A percentile compares a stretch with the other conserved stretches of the same genome.
Evolutionary conservation across 164 flowering plant genomes (phyloP).

Genomic region (Piper betle): DNA sequence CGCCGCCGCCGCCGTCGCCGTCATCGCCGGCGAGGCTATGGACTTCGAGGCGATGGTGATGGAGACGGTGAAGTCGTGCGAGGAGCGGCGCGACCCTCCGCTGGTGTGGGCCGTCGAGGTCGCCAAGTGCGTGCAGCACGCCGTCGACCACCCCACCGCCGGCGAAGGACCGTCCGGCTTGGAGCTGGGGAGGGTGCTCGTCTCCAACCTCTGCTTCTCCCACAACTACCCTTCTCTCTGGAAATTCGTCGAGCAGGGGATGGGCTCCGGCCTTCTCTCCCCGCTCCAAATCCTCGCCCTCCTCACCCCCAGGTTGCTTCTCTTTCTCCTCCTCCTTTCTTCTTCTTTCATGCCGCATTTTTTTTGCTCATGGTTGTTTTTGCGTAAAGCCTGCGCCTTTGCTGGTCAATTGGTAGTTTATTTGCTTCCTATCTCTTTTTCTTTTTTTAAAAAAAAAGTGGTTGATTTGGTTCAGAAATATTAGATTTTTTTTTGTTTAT

Average conservation of each 20-base stretch:
- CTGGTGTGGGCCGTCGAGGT: slow-evolving; percentile 37
- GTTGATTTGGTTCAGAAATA: not conserved
- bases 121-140: slow-evolving; percentile 14
- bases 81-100: slow-evolving; percentile 26
- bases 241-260: slow-evolving; percentile 42
- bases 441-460: not conserved
- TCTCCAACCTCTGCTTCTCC: slow-evolving; percentile 33
- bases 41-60: slow-evolving; percentile 22
- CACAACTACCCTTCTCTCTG: slow-evolving; percentile 38
- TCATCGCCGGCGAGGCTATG: no score
- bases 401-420: not conserved
- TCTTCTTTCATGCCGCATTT: no score
- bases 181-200: slow-evolving; percentile 37
- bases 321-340: not conserved
- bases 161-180: slow-evolving; percentile 33
- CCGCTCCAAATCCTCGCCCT: slow-evolving; percentile 52
- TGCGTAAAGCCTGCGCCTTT: not conserved
- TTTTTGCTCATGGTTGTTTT: not conserved
- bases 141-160: slow-evolving; percentile 22
- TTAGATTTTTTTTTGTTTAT: not conserved
- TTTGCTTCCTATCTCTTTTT: not conserved
- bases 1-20: no score
- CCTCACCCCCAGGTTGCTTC: slow-evolving; percentile 34
- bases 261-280: slow-evolving; percentile 35
- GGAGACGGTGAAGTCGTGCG: slow-evolving; percentile 29